phyloP scores from a whole-genome alignment of 2,329 filamentous ascomycete genomes.

The Delphinella strobiligena region DNA sequence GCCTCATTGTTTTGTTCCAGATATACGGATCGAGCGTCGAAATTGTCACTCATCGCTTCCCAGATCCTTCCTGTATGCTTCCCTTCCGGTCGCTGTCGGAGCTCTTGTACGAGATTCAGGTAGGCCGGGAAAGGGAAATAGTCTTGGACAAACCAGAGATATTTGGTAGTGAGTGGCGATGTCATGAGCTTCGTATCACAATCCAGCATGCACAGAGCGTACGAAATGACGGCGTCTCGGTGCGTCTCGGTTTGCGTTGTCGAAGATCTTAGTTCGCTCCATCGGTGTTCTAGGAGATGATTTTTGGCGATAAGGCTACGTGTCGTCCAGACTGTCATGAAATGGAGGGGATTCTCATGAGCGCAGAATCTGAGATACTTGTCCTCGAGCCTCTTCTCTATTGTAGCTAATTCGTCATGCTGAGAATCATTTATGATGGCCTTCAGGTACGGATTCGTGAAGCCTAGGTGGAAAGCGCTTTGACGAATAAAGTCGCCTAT shows the following conservation, averaged over 20 bases:
- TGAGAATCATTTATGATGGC: constrained; percentile 13
- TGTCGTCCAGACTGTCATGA: constrained; percentile 35
- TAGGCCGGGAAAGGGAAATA: constrained; percentile 41
- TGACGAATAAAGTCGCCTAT: constrained; percentile 29
- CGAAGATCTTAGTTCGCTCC: constrained; percentile 6
- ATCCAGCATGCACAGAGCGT: constrained; percentile 30
- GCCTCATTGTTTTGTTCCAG: constrained; percentile 11
- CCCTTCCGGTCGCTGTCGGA: constrained; percentile 25
- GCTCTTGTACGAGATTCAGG: constrained; percentile 32
- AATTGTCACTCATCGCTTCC: constrained; percentile 36
- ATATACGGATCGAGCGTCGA: constrained; percentile 22
- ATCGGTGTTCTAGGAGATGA: constrained; percentile 36
- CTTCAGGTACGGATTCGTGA: constrained; percentile 29
- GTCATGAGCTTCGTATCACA: constrained; percentile 34
- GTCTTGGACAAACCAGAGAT: constrained; percentile 29
- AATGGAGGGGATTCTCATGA: constrained; percentile 31
- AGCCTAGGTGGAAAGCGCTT: constrained; percentile 33
- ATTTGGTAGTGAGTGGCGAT: constrained; percentile 30
- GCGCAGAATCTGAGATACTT: constrained; percentile 35
- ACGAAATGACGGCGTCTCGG: constrained; percentile 17
- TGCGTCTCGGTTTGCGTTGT: constrained; percentile 14
- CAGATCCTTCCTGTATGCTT: constrained; percentile 27
- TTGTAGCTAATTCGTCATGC: constrained; percentile 15
- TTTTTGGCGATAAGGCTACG: constrained; percentile 36
- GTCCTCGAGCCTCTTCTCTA: constrained; percentile 33